These are phyloP conservation scores for Chrysanthemum seticuspe DNA, from an alignment of 129 eudicot genomes.

Conservation along the genomic window DNA sequence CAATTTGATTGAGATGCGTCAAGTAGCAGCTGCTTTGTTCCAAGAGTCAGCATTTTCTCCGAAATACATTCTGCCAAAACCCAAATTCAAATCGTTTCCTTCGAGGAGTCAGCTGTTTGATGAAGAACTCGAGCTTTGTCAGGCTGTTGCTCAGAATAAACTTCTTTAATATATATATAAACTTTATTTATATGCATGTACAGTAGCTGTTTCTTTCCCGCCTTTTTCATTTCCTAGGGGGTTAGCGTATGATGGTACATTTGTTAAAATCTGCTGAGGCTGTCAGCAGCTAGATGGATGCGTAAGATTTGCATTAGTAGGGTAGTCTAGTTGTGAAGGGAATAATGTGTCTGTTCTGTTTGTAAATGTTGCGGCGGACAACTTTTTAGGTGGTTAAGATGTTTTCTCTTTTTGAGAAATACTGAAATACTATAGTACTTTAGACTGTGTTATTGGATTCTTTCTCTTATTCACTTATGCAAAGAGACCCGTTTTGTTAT, in stretches of 20 bases:
- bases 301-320: conserved; percentile 19
- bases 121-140: conserved; percentile 80
- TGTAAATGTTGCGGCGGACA: conserved; percentile 1
- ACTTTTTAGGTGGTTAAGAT: neutral
- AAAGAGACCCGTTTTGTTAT: neutral
- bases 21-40: conserved; percentile 82
- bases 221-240: conserved; percentile 18
- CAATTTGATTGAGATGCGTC: conserved; percentile 68
- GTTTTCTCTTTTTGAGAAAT: conserved; percentile 3
- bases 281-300: conserved; percentile 25
- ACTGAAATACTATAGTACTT: neutral
- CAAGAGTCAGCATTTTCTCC: conserved; percentile 66
- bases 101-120: conserved; percentile 78
- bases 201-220: conserved; percentile 19
- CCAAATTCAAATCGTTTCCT: conserved; percentile 65
- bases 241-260: conserved; percentile 9
- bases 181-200: conserved; percentile 24
- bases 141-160: conserved; percentile 96
- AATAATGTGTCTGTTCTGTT: conserved; percentile 24
- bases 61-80: conserved; percentile 49
- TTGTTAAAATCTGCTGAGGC: conserved; percentile 18
- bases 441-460: neutral
- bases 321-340: conserved; percentile 16
- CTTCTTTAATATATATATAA: conserved; percentile 50
- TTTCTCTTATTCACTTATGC: neutral